phyloP scores from a whole-genome alignment of 192 early-diverging fungal species.

The Gryganskiella cystojenkinii region DNA sequence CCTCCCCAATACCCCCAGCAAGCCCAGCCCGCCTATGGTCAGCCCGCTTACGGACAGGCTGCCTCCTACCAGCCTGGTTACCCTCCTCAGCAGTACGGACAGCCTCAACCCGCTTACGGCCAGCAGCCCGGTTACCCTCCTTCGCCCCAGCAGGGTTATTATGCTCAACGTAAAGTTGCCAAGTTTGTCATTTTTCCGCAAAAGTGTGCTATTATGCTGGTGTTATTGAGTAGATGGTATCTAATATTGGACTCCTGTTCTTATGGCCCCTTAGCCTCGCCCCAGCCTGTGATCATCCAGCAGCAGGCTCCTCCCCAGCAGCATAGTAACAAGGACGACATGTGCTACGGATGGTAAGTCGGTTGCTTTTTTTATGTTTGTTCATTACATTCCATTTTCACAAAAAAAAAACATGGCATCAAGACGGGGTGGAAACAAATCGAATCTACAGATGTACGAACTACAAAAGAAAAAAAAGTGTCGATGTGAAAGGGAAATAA shows the following conservation, averaged over 20 bases:
- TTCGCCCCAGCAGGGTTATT: conserved; percentile 20
- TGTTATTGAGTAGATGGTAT: too few species aligned
- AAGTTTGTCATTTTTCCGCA: too few species aligned
- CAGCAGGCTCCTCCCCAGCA: conserved; percentile 35
- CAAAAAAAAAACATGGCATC: neutral
- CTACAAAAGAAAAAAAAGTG: too few species aligned
- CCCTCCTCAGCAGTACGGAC: conserved; percentile 16
- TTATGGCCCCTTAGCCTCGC: conserved; percentile 13
- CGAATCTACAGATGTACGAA: too few species aligned
- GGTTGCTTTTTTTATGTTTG: neutral
- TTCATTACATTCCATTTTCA: neutral
- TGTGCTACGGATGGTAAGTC: conserved; percentile 43
- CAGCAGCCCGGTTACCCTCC: conserved; percentile 34
- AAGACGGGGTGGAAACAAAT: too few species aligned
- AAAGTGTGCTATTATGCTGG: too few species aligned
- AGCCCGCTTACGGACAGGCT: conserved; percentile 42
- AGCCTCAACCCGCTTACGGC: conserved; percentile 12
- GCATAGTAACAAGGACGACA: conserved; percentile 27
- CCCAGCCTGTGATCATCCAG: conserved; percentile 34
- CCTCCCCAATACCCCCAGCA: conserved; percentile 50
- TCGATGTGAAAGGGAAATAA: too few species aligned
- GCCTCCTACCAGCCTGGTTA: conserved; percentile 40
- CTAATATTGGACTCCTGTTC: neutral
- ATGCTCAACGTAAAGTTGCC: conserved; percentile 29
- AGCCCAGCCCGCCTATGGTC: conserved; percentile 41